Conservation (phyloP, 148 eudicot species). For the Chenopodium suecicum region DNA sequence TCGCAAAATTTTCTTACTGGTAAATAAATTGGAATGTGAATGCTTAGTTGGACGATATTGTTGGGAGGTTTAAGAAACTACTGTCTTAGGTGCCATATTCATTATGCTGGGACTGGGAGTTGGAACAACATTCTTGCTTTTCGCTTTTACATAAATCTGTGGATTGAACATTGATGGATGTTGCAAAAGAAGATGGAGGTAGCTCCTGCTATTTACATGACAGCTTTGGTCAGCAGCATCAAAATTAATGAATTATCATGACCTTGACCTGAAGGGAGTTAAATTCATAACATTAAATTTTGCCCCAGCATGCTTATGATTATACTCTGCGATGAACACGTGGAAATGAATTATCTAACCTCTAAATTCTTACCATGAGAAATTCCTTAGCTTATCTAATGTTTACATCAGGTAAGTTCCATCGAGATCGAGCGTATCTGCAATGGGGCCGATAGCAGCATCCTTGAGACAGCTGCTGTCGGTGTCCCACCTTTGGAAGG, state of each 20-base stretch:
- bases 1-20: not conserved
- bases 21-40: not conserved
- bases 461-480: conserved; percentile 92
- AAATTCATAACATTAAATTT: not conserved
- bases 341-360: not conserved
- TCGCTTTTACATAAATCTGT: not conserved
- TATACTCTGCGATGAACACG: not conserved
- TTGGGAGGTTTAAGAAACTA: not conserved
- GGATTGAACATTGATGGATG: not conserved
- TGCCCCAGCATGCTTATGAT: not conserved
- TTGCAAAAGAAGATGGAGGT: not conserved
- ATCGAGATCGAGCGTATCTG: conserved; percentile 91
- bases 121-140: not conserved
- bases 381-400: conserved; percentile 2
- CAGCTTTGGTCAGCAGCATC: not conserved
- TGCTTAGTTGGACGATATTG: not conserved
- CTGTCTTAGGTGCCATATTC: not conserved
- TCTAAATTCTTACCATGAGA: not conserved
- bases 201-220: not conserved
- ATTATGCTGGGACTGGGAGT: not conserved
- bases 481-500: conserved; percentile 82
- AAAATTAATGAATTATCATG: not conserved
- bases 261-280: not conserved
- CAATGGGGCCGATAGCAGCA: conserved; percentile 47
- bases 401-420: conserved; percentile 73